Evolutionary conservation across 2,329 filamentous ascomycete genomes (phyloP).

Genomic region (Calonectria naviculata): DNA sequence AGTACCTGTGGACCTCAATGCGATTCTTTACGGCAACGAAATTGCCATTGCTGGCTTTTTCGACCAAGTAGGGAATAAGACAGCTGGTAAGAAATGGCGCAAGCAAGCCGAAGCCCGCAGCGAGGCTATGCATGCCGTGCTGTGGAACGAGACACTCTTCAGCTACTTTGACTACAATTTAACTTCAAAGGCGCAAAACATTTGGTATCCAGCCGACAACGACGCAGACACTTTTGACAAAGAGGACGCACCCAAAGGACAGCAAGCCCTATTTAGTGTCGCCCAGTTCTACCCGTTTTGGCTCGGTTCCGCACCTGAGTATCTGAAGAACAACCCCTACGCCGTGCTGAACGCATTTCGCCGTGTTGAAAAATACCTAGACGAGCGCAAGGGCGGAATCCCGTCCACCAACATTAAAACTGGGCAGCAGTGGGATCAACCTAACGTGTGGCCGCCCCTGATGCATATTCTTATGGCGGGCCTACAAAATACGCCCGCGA

Average conservation of each 20-base stretch:
- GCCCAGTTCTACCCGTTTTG: conserved; percentile 77
- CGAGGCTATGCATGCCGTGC: conserved; percentile 69
- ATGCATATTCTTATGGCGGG: conserved; percentile 73
- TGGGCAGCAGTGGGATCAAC: conserved; percentile 77
- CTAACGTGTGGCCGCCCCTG: conserved; percentile 76
- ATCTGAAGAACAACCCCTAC: conserved; percentile 68
- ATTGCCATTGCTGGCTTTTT: conserved; percentile 67
- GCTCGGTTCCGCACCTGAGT: conserved; percentile 70
- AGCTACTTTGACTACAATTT: conserved; percentile 78
- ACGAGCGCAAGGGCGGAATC: conserved; percentile 65
- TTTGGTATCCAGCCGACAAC: conserved; percentile 62
- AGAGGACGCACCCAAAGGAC: conserved; percentile 60
- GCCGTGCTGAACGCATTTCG: conserved; percentile 66
- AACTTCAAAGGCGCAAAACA: conserved; percentile 66
- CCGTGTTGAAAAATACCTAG: conserved; percentile 64
- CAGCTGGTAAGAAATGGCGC: conserved; percentile 61
- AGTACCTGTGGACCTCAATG: conserved; percentile 75
- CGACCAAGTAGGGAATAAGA: conserved; percentile 60
- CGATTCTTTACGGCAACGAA: conserved; percentile 75
- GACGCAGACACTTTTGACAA: conserved; percentile 47
- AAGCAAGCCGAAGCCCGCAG: conserved; percentile 63
- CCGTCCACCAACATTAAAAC: conserved; percentile 71
- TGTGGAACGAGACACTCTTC: conserved; percentile 73
- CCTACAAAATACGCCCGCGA: conserved; percentile 68
- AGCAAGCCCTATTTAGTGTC: conserved; percentile 68